phyloP scores from a whole-genome alignment of 2,329 filamentous ascomycete genomes.

The Dissoconium aciculare region DNA sequence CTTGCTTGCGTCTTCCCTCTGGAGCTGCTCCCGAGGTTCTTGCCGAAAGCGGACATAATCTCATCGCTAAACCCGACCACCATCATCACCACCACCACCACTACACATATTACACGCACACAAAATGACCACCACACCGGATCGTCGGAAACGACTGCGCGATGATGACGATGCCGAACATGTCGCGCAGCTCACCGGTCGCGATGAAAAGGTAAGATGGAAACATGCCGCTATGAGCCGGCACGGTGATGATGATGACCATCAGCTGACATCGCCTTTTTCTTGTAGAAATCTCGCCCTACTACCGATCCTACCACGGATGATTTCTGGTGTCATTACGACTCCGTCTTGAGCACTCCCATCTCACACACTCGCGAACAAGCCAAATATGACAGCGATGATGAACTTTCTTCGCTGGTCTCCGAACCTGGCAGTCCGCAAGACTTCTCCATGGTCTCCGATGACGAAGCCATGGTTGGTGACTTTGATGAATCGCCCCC shows the following conservation, averaged over 20 bases:
- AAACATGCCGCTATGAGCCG: too few relatives aligned
- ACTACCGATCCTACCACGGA: conserved; percentile 7
- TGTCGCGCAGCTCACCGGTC: too few relatives aligned
- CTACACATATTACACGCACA: too few relatives aligned
- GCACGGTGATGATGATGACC: conserved; percentile 7
- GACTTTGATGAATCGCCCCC: conserved; percentile 13
- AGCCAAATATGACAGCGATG: conserved; percentile 18
- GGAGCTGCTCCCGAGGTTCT: too few relatives aligned
- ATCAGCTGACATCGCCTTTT: conserved; percentile 4
- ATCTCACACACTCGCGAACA: conserved; percentile 11
- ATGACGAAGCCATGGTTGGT: conserved; percentile 13
- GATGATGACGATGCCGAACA: neutral
- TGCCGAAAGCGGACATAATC: too few relatives aligned
- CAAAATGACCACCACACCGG: neutral
- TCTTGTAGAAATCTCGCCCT: conserved; percentile 9
- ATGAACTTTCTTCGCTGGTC: conserved; percentile 19
- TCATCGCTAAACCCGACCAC: too few relatives aligned
- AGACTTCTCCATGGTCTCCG: conserved; percentile 16
- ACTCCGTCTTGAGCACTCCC: conserved; percentile 19
- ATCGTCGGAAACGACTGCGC: neutral
- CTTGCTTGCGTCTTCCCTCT: too few relatives aligned
- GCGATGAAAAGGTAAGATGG: too few relatives aligned
- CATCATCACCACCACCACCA: too few relatives aligned
- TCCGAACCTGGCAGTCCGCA: conserved; percentile 22
- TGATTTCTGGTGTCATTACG: conserved; percentile 11